phyloP scores from a whole-genome alignment of 352 stramenopile genomes.

The Phytopythium boreale region DNA sequence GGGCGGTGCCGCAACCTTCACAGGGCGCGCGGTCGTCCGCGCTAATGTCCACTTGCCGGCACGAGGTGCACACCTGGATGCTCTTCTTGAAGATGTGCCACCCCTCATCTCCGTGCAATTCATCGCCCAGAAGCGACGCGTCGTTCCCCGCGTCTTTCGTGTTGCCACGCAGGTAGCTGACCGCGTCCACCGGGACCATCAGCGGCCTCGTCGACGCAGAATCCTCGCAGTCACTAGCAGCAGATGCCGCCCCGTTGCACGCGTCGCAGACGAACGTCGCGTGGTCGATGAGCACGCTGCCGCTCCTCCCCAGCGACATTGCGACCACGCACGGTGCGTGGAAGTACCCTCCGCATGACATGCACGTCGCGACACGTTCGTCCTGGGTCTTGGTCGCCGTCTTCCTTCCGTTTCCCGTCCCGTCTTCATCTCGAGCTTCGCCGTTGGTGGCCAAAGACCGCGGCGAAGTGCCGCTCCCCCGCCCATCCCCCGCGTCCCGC shows the following conservation, averaged over 20 bases:
- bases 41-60: constrained; percentile 51
- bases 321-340: constrained; percentile 32
- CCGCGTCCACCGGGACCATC: constrained; percentile 28
- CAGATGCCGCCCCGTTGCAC: constrained; percentile 17
- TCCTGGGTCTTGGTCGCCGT: not conserved
- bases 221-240: not conserved
- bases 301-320: not conserved
- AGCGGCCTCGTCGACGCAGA: constrained; percentile 13
- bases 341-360: constrained; percentile 38
- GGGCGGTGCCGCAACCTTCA: constrained; percentile 21
- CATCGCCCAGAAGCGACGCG: not conserved
- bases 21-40: constrained; percentile 27
- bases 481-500: constrained; percentile 3
- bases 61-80: constrained; percentile 54
- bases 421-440: not conserved
- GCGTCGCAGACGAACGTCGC: not conserved
- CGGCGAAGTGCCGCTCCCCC: constrained; percentile 6
- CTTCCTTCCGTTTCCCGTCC: not conserved
- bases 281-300: not conserved
- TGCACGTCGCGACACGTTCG: constrained; percentile 23
- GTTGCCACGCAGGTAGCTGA: constrained; percentile 16
- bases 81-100: constrained; percentile 37
- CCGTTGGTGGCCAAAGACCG: constrained; percentile 3
- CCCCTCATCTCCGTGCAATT: constrained; percentile 4
- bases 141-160: constrained; percentile 6